phyloP scores from a whole-genome alignment of 768 basidiomycete species.

The Auricularia sp. region DNA sequence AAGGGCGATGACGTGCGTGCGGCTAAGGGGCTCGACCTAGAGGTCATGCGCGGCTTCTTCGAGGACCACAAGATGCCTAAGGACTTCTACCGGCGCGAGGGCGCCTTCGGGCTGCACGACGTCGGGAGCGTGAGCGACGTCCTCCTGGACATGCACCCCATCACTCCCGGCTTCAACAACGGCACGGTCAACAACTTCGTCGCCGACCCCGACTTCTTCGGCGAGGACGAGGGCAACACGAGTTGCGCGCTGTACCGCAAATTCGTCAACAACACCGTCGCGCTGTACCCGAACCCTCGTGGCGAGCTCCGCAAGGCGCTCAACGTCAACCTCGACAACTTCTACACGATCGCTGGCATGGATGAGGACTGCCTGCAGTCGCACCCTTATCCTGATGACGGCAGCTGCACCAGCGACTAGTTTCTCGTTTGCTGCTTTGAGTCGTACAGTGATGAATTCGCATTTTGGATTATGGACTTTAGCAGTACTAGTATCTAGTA shows the following conservation, averaged over 20 bases:
- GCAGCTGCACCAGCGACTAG: no score
- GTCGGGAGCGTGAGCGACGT: not conserved
- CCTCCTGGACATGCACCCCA: not conserved
- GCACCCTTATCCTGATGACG: no score
- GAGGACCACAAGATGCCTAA: conserved; percentile 1
- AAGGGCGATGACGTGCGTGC: not conserved
- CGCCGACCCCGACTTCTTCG: not conserved
- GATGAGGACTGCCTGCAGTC: no score
- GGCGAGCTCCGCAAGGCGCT: conserved; percentile 1
- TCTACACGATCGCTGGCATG: not conserved
- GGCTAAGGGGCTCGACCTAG: not conserved
- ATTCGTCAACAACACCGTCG: conserved; percentile 1
- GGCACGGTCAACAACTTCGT: not conserved
- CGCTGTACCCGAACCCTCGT: conserved; percentile 6
- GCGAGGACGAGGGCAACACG: not conserved
- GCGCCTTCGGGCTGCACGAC: not conserved
- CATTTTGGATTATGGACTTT: no score
- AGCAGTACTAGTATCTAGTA: no score
- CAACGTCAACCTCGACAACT: conserved; percentile 2
- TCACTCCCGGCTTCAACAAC: not conserved
- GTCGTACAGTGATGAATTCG: no score
- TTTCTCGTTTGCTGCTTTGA: no score
- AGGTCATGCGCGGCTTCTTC: conserved; percentile 4
- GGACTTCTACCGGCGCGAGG: conserved; percentile 1
- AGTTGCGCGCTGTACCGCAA: conserved; percentile 3